phyloP scores from a whole-genome alignment of 2,329 filamentous ascomycete genomes.

The Apiospora pterosperma region DNA sequence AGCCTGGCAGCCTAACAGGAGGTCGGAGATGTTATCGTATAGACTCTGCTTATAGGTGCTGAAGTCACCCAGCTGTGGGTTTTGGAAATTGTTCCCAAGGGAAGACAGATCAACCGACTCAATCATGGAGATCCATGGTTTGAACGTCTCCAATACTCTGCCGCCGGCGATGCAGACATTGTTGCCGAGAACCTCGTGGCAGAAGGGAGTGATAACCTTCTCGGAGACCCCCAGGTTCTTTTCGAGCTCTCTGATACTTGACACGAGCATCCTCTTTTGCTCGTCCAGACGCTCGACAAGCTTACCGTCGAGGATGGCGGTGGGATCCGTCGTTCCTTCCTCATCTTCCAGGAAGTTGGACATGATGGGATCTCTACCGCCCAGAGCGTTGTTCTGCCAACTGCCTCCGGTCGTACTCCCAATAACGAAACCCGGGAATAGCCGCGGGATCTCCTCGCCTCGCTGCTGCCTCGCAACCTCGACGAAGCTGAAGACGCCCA shows the following conservation, averaged over 20 bases:
- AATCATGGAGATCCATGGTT: constrained; percentile 83
- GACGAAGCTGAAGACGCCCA: constrained; percentile 93
- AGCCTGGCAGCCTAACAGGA: constrained; percentile 82
- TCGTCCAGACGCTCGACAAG: constrained; percentile 83
- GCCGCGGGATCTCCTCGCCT: constrained; percentile 87
- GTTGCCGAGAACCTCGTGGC: constrained; percentile 78
- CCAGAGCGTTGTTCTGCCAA: constrained; percentile 74
- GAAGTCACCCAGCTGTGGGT: constrained; percentile 83
- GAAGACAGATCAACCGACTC: constrained; percentile 89
- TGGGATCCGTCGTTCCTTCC: constrained; percentile 69
- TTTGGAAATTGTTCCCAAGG: constrained; percentile 74
- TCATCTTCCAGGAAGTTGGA: constrained; percentile 86
- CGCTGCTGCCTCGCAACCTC: constrained; percentile 91
- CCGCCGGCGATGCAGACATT: constrained; percentile 74
- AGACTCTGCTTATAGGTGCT: constrained; percentile 86
- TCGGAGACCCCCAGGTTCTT: constrained; percentile 75
- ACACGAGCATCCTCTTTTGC: constrained; percentile 78
- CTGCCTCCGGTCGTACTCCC: constrained; percentile 80
- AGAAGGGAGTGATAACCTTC: constrained; percentile 75
- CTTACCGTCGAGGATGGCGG: constrained; percentile 68
- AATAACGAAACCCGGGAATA: constrained; percentile 89
- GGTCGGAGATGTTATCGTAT: constrained; percentile 89
- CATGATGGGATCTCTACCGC: constrained; percentile 65
- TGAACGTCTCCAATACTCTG: constrained; percentile 83
- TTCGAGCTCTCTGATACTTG: constrained; percentile 81